phyloP scores from a whole-genome alignment of 2,329 filamentous ascomycete species.

The Lasiodiplodia hormozganensis region DNA sequence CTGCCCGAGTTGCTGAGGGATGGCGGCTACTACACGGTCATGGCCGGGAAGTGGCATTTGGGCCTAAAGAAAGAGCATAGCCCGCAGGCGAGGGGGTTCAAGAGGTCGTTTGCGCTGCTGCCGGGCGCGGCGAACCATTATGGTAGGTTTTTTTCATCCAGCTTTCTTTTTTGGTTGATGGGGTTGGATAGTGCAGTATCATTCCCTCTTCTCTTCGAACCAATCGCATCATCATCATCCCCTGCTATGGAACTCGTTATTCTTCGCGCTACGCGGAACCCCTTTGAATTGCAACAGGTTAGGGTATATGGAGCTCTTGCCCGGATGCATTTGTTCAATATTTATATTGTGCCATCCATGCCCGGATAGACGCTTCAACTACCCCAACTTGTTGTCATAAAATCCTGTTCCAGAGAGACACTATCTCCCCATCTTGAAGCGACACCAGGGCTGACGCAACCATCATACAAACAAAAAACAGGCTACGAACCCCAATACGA shows the following conservation, averaged over 20 bases:
- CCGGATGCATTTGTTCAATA: no score
- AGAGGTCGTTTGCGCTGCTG: constrained; percentile 64
- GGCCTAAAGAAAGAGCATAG: constrained; percentile 64
- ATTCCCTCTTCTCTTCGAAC: no score
- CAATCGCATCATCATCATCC: no score
- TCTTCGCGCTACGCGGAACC: no score
- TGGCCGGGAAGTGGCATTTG: constrained; percentile 65
- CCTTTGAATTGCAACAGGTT: no score
- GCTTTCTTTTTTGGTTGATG: background rate
- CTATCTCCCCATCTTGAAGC: background rate
- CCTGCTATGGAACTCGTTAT: no score
- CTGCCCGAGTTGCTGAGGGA: constrained; percentile 66
- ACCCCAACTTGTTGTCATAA: no score
- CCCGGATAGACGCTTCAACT: no score
- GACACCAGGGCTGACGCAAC: background rate
- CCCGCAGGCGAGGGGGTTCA: constrained; percentile 65
- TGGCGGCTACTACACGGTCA: constrained; percentile 65
- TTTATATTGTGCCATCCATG: no score
- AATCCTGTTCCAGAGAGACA: no score
- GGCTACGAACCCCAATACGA: constrained; percentile 55
- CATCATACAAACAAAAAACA: background rate
- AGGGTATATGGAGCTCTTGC: no score
- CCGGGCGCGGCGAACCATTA: constrained; percentile 67
- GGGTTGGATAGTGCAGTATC: background rate
- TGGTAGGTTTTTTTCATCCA: constrained; percentile 36